These are phyloP conservation scores for Anacardium occidentale DNA, from an alignment of 345 rosid species.

Conservation along the genomic window DNA sequence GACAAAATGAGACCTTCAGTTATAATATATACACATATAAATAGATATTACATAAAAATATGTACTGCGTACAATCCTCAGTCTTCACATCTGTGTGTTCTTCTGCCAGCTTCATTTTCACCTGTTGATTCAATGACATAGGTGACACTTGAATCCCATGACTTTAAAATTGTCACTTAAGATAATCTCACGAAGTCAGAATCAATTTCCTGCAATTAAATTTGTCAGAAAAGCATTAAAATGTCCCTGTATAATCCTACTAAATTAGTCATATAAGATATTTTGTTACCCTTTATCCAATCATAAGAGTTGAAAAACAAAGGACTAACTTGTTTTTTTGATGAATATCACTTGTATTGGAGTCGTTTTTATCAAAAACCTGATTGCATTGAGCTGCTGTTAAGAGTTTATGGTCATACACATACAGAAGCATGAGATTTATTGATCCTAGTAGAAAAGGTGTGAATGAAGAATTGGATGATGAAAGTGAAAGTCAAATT, in stretches of 20 bases:
- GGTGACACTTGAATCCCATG: constrained; percentile 70
- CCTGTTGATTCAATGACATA: constrained; percentile 79
- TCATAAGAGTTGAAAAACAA: constrained; percentile 79
- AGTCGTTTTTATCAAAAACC: constrained; percentile 29
- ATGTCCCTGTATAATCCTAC: constrained; percentile 4
- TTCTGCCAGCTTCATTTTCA: constrained; percentile 80
- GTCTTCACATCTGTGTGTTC: no score
- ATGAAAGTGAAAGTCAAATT: no score
- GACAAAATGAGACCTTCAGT: constrained; percentile 4
- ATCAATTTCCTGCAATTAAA: constrained; percentile 56
- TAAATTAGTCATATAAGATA: background rate
- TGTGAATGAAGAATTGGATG: no score
- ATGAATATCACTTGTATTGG: constrained; percentile 27
- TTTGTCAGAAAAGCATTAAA: constrained; percentile 11
- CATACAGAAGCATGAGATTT: no score
- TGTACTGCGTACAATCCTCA: no score
- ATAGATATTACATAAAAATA: background rate
- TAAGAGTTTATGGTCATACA: no score
- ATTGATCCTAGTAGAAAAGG: no score
- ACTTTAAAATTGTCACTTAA: constrained; percentile 51
- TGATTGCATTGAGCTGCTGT: constrained; percentile 31
- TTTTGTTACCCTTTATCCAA: constrained; percentile 56
- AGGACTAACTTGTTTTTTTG: constrained; percentile 53
- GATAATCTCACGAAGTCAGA: constrained; percentile 52
- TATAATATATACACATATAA: background rate